Evolutionary conservation across 2,329 filamentous ascomycete species (phyloP), one percentile per base, ranked within the genome.

Genomic region (Coniochaeta prunicola): DNA sequence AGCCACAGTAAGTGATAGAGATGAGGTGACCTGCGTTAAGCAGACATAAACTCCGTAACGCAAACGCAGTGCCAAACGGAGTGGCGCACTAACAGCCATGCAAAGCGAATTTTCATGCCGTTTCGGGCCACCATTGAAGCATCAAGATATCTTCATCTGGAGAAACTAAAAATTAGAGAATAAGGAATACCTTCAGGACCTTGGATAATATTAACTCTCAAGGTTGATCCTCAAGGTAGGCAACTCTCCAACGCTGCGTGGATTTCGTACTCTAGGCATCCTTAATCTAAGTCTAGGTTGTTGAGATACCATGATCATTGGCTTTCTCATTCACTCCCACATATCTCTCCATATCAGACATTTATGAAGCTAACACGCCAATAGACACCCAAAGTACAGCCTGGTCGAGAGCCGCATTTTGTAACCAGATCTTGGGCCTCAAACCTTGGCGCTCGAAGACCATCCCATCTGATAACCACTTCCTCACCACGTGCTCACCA

Each of bases 61-160:
- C 12, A 5, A 28, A 3, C n/a, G 13, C 17, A 26, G 26, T 26
- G 13, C 24, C n/a, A 2, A 21, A 8, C 3, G 2, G 31, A 13
- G 63, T 66, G 60, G 9, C 53, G 45, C 45, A 19, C 57, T 63
- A 66, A 60, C 64, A 60, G 13, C n/a, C n/a, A n/a, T n/a, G 2
- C 1, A n/a, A 33, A 28, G 4, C 19, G 57, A 62, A 58, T 60
- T 63, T 66, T 58, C 28, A 60, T 60, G 45, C 40, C 34, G 45
- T 31, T 60, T 61, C 30, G 50, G 56, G 61, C 59, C 56, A 56
- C 63, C 56, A 53, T 54, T 60, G 30, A 55, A 56, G 59, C 60
- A 21, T 60, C 57, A 42, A 57, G 55, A 67, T 61, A 65, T 53
- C 64, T 59, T 66, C 64, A 66, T 24, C 40, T 24, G 40, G 19